Evolutionary conservation across 805 yeast species (phyloP), one percentile per base, ranked within the genome.

Genomic region (Wickerhamomyces chaumierensis): DNA sequence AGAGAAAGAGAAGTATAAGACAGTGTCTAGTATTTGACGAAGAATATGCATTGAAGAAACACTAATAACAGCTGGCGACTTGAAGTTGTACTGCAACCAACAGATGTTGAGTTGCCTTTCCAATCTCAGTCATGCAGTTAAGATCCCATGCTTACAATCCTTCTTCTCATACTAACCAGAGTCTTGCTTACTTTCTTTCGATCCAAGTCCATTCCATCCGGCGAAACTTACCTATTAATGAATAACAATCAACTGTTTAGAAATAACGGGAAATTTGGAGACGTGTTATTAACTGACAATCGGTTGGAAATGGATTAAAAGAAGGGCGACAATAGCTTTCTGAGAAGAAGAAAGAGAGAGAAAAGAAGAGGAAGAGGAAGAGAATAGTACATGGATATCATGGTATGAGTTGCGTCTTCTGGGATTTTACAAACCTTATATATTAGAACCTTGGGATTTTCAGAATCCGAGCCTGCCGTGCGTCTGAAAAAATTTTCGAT

Each of bases 251-350:
- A 25, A 25, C n/a, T 25, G 29, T 25, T 7, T 13, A 13, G 29
- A 11, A 21, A 25, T 25, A 25, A 25, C 29, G 29, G 29, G n/a
- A 25, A n/a, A 25, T 25, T 25, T 25, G 29, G 29, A 25, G 29
- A 25, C 29, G n/a, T 25, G 29, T 25, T 25, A 25, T 25, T 25
- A 25, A 7, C 5, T 7, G 29, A 9, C 12, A 25, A 25, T 25
- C 29, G 14, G 14, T 25, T 25, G n/a, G 29, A 13, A 25, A 25
- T 25, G 29, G 29, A 25, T 25, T 25, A 25, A 25, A 25, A 25
- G 29, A 25, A 25, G 29, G 29, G 29, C 29, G 29, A 48, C 43
- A 51, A 48, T 55, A 47, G 55, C 51, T 51, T 52, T 51, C 56
- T 52, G 56, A 51, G 44, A 47, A 43, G 41, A 25, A 39, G 41